Evolutionary conservation across 2,329 filamentous ascomycete species (phyloP).

Genomic region (Hypoxylon sp.): DNA sequence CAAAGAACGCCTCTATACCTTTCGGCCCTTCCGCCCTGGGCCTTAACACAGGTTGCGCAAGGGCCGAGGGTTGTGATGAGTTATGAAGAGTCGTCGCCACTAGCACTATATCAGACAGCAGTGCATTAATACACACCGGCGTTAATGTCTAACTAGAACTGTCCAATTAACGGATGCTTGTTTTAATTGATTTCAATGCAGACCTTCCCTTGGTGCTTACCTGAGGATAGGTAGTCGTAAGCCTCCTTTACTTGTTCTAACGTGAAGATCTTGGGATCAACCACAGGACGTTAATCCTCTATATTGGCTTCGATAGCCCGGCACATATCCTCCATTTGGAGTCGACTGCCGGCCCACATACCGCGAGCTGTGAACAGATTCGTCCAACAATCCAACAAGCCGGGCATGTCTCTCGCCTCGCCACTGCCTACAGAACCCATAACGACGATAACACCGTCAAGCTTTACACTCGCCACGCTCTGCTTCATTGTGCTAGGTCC

Average conservation of each 20-base stretch:
- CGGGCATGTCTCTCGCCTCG: slow-evolving; percentile 39
- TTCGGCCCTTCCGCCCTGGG: neutral
- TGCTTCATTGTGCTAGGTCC: slow-evolving; percentile 57
- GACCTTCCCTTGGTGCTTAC: slow-evolving; percentile 58
- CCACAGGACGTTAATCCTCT: slow-evolving; percentile 57
- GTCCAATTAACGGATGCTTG: neutral
- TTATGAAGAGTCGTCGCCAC: neutral
- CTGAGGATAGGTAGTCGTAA: slow-evolving; percentile 54
- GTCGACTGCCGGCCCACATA: slow-evolving; percentile 60
- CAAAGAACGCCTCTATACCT: too few species aligned
- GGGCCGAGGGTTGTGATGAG: neutral
- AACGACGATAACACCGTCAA: slow-evolving; percentile 57
- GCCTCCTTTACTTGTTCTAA: slow-evolving; percentile 61
- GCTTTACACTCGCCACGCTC: slow-evolving; percentile 55
- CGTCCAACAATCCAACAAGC: slow-evolving; percentile 49
- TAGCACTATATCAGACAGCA: neutral
- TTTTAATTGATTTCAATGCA: slow-evolving; percentile 39
- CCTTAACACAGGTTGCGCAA: neutral
- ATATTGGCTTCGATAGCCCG: slow-evolving; percentile 61
- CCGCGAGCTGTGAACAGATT: slow-evolving; percentile 59
- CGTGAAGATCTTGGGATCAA: slow-evolving; percentile 60
- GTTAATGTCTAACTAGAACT: neutral
- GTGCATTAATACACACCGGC: neutral
- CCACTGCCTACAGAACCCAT: slow-evolving; percentile 55
- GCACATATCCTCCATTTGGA: slow-evolving; percentile 66